Base-by-base conservation (phyloP, 202 grass and related monocot species). In the Cymbopogon flexuosus region DNA sequence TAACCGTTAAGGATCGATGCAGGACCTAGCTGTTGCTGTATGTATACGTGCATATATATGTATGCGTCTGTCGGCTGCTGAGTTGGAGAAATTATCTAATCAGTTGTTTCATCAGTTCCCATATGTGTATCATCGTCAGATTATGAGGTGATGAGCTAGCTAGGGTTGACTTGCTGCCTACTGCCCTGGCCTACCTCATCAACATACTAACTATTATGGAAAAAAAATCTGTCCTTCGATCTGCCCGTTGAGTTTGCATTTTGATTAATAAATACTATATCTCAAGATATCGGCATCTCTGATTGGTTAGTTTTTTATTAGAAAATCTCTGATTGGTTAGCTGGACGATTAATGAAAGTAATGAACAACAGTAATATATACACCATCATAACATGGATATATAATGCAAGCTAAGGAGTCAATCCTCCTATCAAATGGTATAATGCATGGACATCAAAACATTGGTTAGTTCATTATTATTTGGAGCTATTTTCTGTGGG, bases 61-160 rank as follows among this genome's bases (percentile, higher is more conserved):
- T 31, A 31, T 31, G 30, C 30, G 30, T 1, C 30, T 31, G 30
- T 3, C 45, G n/a, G 52, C 52, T 82, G 85, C 65, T 72, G 79
- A 78, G 73, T 66, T 83, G 85, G 85, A 83, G 4, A 9, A 6
- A 59, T 72, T 47, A 87, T 87, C 79, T 70, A 34, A 36, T 43
- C 56, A 11, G 5, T 19, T 31, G 5, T 19, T 41, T 39, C 35
- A 8, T 36, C 35, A 36, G 35, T 56, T 56, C 52, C n/a, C 47
- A 51, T 46, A 45, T 45, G 10, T 47, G 42, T 45, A 15, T 4
- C 12, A 5, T 46, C 43, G 14, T 52, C 49, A 52, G 49, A 52
- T 52, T 52, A 52, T 52, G 49, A 30, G 43, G 8, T 39, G 18
- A 39, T 49, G 74, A 49, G 24, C 8, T 77, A 23, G 10, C 52